These are phyloP conservation scores for Blastobotrys americana DNA, from an alignment of 805 yeast species.

Conservation along the genomic window DNA sequence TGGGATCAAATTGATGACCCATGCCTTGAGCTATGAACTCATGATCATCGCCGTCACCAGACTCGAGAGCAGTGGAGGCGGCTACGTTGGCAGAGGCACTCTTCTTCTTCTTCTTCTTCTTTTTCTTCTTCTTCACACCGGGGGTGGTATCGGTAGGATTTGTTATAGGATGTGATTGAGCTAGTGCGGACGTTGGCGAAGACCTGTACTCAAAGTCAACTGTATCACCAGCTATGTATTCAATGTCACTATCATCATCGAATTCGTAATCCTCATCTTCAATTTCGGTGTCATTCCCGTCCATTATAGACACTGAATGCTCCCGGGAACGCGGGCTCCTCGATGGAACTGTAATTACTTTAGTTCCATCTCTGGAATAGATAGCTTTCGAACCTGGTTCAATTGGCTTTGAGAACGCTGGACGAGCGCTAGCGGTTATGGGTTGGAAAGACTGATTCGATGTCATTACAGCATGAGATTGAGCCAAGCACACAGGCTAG, in stretches of 20 bases:
- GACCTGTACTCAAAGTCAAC: slow-evolving; percentile 30
- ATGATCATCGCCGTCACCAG: slow-evolving; percentile 1
- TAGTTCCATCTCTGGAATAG: slow-evolving; percentile 20
- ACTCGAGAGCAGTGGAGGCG: neutral
- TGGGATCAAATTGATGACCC: neutral
- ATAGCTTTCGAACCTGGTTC: slow-evolving; percentile 20
- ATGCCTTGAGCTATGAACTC: neutral
- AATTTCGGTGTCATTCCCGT: neutral
- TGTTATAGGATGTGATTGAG: neutral
- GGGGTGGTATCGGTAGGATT: neutral
- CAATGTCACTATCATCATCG: slow-evolving; percentile 14
- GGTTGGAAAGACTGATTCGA: slow-evolving; percentile 8
- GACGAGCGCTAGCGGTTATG: slow-evolving; percentile 16
- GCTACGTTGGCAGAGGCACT: slow-evolving; percentile 7
- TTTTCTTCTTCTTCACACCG: slow-evolving; percentile 26
- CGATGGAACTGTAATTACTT: slow-evolving; percentile 18
- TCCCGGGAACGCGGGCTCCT: neutral
- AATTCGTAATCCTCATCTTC: slow-evolving; percentile 11
- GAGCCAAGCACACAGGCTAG: too few species aligned
- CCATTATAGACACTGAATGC: neutral
- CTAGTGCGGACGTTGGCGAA: too few species aligned
- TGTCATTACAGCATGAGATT: slow-evolving; percentile 1
- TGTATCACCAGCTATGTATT: slow-evolving; percentile 26
- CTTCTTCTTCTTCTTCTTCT: slow-evolving; percentile 30
- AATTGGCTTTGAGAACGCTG: slow-evolving; percentile 19